These are phyloP conservation scores for Bretziella fagacearum DNA, from an alignment of 2,329 filamentous ascomycete genomes.

Conservation along the genomic window DNA sequence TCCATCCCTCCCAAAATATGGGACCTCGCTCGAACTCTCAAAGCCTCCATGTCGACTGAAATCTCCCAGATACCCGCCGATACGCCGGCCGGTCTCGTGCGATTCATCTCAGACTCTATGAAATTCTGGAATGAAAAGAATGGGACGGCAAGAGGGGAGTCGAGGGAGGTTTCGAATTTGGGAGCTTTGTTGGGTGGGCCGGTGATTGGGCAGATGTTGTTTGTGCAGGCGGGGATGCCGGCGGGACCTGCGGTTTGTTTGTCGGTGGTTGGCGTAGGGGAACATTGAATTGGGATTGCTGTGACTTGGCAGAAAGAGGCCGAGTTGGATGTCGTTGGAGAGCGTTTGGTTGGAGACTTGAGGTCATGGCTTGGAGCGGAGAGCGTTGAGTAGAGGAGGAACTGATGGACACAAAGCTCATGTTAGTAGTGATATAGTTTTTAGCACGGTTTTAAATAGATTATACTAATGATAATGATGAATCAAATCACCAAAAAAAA, in stretches of 20 bases:
- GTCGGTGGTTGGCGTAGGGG: constrained; percentile 30
- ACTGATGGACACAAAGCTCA: not conserved
- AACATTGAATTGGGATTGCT: constrained; percentile 25
- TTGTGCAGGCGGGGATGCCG: constrained; percentile 32
- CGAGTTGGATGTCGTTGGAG: not conserved
- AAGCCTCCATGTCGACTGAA: constrained; percentile 22
- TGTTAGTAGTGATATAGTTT: too few relatives aligned
- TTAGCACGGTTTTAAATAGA: too few relatives aligned
- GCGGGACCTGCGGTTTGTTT: constrained; percentile 28
- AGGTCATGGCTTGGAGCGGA: not conserved
- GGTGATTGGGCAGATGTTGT: constrained; percentile 27
- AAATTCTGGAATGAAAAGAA: constrained; percentile 26
- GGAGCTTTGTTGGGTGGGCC: constrained; percentile 23
- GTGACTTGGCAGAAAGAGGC: constrained; percentile 28
- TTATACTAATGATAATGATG: too few relatives aligned
- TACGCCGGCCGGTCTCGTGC: constrained; percentile 27
- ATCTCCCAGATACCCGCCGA: constrained; percentile 24
- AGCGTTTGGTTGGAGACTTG: not conserved
- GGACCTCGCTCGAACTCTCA: constrained; percentile 24
- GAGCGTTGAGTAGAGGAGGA: not conserved
- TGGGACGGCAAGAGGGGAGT: constrained; percentile 25
- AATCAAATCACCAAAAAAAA: not conserved
- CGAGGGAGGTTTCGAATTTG: constrained; percentile 38
- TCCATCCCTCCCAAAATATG: constrained; percentile 24
- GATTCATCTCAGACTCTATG: constrained; percentile 28